phyloP scores from a whole-genome alignment of 441 rosid species.

The Populus tomentosa region DNA sequence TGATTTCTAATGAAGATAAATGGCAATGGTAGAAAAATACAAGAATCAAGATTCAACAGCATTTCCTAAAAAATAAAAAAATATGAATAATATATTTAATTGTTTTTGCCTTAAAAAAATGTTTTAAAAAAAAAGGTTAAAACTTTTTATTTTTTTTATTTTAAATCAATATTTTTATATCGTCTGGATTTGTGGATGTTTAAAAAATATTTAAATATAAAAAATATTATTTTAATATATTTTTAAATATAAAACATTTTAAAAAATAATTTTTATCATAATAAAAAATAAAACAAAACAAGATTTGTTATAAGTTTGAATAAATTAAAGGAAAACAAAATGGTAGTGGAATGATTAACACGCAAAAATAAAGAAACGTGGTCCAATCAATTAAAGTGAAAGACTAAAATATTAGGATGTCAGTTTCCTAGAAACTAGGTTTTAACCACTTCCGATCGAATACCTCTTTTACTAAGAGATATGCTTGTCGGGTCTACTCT shows the following conservation, averaged over 20 bases:
- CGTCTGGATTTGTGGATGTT: rapidly evolving
- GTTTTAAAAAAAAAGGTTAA: too few species aligned
- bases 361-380: background rate
- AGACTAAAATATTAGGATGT: background rate
- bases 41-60: background rate
- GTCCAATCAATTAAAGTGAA: too few species aligned
- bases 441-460: background rate
- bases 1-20: background rate
- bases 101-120: too few species aligned
- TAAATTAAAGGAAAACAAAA: background rate
- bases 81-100: too few species aligned
- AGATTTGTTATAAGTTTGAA: background rate
- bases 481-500: background rate
- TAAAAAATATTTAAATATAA: too few species aligned
- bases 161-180: too few species aligned
- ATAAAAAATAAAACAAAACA: too few species aligned
- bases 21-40: background rate
- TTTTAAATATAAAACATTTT: too few species aligned
- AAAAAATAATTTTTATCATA: too few species aligned
- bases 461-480: background rate
- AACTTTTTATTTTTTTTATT: too few species aligned
- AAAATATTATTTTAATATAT: too few species aligned
- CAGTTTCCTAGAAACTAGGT: background rate
- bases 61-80: background rate
- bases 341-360: background rate